Evolutionary conservation across 345 rosid genomes (phyloP).

Genomic region (Streptanthus diversifolius): DNA sequence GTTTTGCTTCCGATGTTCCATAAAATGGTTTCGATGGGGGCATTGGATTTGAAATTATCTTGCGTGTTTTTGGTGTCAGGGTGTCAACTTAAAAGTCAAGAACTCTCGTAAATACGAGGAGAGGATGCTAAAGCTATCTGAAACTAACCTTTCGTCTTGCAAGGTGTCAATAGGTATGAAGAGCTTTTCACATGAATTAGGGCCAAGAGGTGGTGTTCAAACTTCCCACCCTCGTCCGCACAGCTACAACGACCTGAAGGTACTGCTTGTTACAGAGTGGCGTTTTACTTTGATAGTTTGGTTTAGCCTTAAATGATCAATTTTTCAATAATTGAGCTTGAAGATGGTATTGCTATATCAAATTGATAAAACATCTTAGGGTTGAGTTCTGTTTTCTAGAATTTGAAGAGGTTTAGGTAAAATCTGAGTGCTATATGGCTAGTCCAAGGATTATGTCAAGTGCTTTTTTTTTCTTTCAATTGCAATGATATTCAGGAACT

Average conservation of each 20-base stretch:
- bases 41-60: background rate
- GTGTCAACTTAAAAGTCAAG: constrained; percentile 33
- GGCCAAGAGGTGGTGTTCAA: constrained; percentile 63
- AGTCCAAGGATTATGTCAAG: no score
- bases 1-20: background rate
- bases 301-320: background rate
- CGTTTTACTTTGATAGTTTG: background rate
- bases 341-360: background rate
- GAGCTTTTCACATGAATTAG: constrained; percentile 77
- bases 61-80: constrained; percentile 36
- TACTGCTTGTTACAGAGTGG: constrained; percentile 1
- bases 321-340: background rate
- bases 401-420: background rate
- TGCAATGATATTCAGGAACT: constrained; percentile 52
- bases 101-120: constrained; percentile 33
- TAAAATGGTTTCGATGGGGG: background rate
- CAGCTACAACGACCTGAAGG: constrained; percentile 71
- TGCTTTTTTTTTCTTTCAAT: no score
- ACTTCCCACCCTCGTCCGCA: constrained; percentile 53
- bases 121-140: constrained; percentile 33
- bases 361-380: background rate
- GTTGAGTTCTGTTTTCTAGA: background rate
- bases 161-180: constrained; percentile 52
- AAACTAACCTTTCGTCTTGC: constrained; percentile 25
- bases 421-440: background rate